Percentiles rank a stretch among this genome's conserved stretches.
These are phyloP conservation scores for Astrocystis sublimbata DNA, from an alignment of 495 filamentous ascomycete genomes.

Conservation along the genomic window DNA sequence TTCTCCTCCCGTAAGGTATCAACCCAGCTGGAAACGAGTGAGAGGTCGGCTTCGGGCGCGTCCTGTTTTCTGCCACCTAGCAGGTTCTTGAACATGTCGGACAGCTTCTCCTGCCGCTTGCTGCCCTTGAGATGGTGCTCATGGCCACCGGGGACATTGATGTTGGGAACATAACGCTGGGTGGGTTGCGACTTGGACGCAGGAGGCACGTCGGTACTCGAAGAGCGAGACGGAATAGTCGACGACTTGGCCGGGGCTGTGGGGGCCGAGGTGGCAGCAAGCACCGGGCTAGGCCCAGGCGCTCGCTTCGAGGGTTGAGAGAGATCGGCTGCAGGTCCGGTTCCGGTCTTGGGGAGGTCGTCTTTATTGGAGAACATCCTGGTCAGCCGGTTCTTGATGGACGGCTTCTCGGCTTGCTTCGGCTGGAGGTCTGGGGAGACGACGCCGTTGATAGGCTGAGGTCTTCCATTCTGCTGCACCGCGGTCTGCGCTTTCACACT, in stretches of 20 bases:
- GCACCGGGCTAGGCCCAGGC: constrained; percentile 29
- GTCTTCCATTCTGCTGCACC: constrained; percentile 38
- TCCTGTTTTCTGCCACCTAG: constrained; percentile 77
- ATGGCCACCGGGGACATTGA: constrained; percentile 62
- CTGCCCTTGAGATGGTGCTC: constrained; percentile 83
- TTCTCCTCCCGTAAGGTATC: constrained; percentile 89
- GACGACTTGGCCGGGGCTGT: constrained; percentile 28
- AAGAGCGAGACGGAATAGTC: constrained; percentile 25
- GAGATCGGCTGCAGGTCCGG: constrained; percentile 22
- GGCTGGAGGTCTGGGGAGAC: constrained; percentile 29
- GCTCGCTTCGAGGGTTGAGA: constrained; percentile 29
- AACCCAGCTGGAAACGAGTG: constrained; percentile 93
- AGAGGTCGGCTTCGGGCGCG: constrained; percentile 76
- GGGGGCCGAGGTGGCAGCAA: constrained; percentile 24
- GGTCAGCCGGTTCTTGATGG: constrained; percentile 51
- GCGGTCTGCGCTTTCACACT: constrained; percentile 34
- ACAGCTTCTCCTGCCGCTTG: constrained; percentile 91
- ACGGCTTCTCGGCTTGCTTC: constrained; percentile 46
- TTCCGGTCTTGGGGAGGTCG: constrained; percentile 24
- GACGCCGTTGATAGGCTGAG: constrained; percentile 23
- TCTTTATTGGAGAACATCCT: constrained; percentile 55
- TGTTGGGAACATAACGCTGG: constrained; percentile 46
- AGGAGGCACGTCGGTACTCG: constrained; percentile 34
- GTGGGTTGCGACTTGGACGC: constrained; percentile 24
- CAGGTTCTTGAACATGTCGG: constrained; percentile 85